Conservation (phyloP, 805 yeast species). For the Saccharomycopsis javanensis region DNA sequence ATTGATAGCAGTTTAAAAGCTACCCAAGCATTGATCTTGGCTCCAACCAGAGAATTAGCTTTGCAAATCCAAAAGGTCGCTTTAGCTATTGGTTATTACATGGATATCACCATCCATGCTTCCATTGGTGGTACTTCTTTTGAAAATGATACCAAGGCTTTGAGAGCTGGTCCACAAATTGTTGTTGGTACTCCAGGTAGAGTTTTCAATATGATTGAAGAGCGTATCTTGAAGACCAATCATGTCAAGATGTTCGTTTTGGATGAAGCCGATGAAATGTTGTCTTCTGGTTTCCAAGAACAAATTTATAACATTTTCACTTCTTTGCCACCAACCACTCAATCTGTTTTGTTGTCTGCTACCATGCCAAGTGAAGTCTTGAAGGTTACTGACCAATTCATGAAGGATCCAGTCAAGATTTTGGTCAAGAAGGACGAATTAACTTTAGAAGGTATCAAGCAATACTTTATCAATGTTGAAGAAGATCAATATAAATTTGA, state of each 20-base stretch:
- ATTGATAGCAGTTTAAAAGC: slow-evolving; percentile 63
- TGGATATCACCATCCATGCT: slow-evolving; percentile 88
- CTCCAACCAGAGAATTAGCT: slow-evolving; percentile 97
- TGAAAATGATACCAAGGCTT: slow-evolving; percentile 77
- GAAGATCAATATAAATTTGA: slow-evolving; percentile 92
- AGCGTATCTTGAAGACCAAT: slow-evolving; percentile 74
- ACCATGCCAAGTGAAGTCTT: slow-evolving; percentile 90
- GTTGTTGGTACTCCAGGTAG: slow-evolving; percentile 99
- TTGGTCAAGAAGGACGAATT: slow-evolving; percentile 92
- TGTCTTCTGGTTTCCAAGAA: slow-evolving; percentile 86
- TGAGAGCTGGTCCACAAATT: slow-evolving; percentile 68
- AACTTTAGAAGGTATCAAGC: slow-evolving; percentile 92
- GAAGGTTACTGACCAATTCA: slow-evolving; percentile 84
- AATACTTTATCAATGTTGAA: slow-evolving; percentile 83
- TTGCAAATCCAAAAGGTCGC: slow-evolving; percentile 92
- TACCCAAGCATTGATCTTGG: slow-evolving; percentile 87
- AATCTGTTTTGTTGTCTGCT: slow-evolving; percentile 91
- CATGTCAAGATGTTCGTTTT: slow-evolving; percentile 87
- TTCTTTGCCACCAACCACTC: slow-evolving; percentile 78
- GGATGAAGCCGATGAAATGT: slow-evolving; percentile 98
- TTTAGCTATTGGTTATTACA: slow-evolving; percentile 77
- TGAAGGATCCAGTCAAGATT: slow-evolving; percentile 90
- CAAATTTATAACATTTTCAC: slow-evolving; percentile 92
- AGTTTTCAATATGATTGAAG: slow-evolving; percentile 90
- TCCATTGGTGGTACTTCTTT: slow-evolving; percentile 95